Conservation (phyloP, 306 rosid genomes). For the Clitoria ternatea region DNA sequence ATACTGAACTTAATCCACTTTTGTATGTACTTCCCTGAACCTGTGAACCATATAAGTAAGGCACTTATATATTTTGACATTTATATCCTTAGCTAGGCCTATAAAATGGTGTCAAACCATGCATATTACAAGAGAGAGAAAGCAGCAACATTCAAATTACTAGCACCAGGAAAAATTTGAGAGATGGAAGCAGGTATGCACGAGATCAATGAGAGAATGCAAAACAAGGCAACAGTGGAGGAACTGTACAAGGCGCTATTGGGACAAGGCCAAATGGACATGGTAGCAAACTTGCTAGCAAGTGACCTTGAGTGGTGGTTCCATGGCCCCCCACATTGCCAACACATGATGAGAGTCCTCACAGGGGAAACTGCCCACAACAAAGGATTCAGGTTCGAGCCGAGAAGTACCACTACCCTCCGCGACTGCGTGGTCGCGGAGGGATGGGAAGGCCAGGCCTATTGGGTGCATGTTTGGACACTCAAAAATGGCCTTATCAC, state of each 20-base stretch:
- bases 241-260: conserved; percentile 59
- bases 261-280: conserved; percentile 36
- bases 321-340: conserved; percentile 90
- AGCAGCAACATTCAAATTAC: neutral
- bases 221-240: conserved; percentile 49
- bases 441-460: conserved; percentile 89
- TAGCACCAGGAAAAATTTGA: too few species aligned
- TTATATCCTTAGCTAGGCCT: conserved; percentile 7
- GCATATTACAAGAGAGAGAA: neutral
- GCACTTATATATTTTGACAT: neutral
- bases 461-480: conserved; percentile 93
- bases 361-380: conserved; percentile 55
- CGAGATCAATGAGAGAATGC: conserved; percentile 17
- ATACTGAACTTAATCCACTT: too few species aligned
- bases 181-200: neutral
- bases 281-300: conserved; percentile 51
- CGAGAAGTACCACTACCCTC: conserved; percentile 52
- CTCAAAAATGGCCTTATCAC: conserved; percentile 54
- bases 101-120: conserved; percentile 28
- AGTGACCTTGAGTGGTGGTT: conserved; percentile 91
- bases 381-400: conserved; percentile 63
- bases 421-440: conserved; percentile 62
- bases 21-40: too few species aligned
- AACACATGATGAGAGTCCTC: conserved; percentile 87
- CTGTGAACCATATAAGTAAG: neutral